Conservation (phyloP, 1,284 basidiomycete species). For the Rhodofomes roseus region DNA sequence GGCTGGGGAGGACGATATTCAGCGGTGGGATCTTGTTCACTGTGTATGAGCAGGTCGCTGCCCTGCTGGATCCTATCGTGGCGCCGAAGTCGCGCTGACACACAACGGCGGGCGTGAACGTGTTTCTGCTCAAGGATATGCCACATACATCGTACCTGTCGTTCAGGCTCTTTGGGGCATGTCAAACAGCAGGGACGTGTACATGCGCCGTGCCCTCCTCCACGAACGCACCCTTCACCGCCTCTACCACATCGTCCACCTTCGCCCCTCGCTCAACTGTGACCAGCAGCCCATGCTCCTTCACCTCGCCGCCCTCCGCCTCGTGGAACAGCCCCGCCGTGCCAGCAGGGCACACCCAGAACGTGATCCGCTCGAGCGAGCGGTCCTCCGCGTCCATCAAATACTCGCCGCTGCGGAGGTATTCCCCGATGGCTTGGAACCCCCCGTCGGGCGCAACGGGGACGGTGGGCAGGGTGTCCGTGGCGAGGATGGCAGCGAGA, state of each 20-base stretch:
- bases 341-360: slow-evolving; percentile 3
- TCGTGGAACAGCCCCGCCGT: background rate
- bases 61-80: background rate
- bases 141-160: background rate
- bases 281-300: slow-evolving; percentile 3
- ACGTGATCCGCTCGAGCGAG: background rate
- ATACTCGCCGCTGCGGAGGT: background rate
- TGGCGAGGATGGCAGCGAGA: slow-evolving; percentile 2
- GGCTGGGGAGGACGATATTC: background rate
- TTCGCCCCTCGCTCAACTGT: slow-evolving; percentile 2
- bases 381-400: background rate
- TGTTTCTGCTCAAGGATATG: background rate
- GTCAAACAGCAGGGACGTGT: background rate
- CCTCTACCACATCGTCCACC: background rate
- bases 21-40: background rate
- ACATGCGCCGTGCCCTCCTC: slow-evolving; percentile 1
- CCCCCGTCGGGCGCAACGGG: background rate
- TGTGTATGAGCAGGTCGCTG: background rate
- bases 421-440: background rate
- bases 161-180: background rate
- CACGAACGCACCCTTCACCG: background rate
- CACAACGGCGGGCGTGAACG: background rate
- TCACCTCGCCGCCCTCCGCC: background rate
- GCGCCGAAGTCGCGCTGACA: background rate
- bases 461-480: background rate